Evolutionary conservation across 768 basidiomycete species (phyloP).

Genomic region (Nidula microcarpa): DNA sequence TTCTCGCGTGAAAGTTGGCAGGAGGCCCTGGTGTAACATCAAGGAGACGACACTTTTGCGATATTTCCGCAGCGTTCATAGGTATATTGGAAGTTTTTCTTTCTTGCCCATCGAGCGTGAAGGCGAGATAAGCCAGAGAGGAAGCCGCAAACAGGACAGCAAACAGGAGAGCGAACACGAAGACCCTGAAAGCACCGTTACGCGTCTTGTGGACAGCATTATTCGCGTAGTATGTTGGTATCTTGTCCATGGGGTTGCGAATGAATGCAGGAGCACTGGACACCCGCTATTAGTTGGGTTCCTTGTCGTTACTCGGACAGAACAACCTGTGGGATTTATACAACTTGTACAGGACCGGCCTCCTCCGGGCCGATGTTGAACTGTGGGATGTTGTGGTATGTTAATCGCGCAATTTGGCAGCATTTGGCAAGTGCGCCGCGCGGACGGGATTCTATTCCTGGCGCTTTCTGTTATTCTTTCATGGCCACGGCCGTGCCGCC

Average conservation of each 20-base stretch:
- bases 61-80: conserved; percentile 34
- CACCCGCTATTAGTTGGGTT: too few relatives aligned
- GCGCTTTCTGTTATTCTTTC: conserved; percentile 14
- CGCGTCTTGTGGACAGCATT: too few relatives aligned
- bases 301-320: too few relatives aligned
- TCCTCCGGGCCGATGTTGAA: too few relatives aligned
- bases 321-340: too few relatives aligned
- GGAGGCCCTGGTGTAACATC: conserved; percentile 45
- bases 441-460: background rate
- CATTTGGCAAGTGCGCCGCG: too few relatives aligned
- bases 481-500: conserved; percentile 36
- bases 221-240: too few relatives aligned
- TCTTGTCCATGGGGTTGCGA: too few relatives aligned
- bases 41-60: conserved; percentile 49
- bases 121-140: conserved; percentile 18
- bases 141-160: conserved; percentile 17
- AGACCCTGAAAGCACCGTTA: background rate
- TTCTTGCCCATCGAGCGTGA: conserved; percentile 15
- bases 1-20: conserved; percentile 31
- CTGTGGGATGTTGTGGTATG: too few relatives aligned
- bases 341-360: too few relatives aligned
- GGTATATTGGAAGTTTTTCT: conserved; percentile 20
- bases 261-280: too few relatives aligned
- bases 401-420: too few relatives aligned
- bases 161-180: conserved; percentile 18